Evolutionary conservation across 2,329 filamentous ascomycete species (phyloP).

Genomic region (Huntiella bhutanensis): DNA sequence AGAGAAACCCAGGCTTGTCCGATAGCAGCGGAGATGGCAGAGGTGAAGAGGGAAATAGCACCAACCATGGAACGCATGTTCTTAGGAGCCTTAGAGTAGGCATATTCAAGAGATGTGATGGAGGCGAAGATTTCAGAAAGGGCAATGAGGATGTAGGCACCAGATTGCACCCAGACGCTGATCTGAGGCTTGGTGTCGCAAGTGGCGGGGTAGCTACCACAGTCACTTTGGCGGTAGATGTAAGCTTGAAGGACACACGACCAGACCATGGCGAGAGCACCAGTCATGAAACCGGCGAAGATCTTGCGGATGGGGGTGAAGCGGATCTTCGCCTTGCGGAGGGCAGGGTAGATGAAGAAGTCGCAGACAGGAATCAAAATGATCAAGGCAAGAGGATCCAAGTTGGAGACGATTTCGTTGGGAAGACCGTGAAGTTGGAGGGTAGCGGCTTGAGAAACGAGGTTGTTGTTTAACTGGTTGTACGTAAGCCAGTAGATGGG

Average conservation of each 20-base stretch:
- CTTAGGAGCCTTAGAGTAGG: constrained; percentile 55
- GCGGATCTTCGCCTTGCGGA: constrained; percentile 42
- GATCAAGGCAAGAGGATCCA: constrained; percentile 55
- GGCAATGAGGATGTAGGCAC: constrained; percentile 29
- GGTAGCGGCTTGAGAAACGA: constrained; percentile 42
- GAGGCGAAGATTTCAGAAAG: constrained; percentile 30
- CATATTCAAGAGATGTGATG: constrained; percentile 48
- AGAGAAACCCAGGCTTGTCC: constrained; percentile 35
- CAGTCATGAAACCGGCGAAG: constrained; percentile 46
- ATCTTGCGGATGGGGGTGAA: constrained; percentile 66
- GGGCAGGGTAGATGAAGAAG: constrained; percentile 44
- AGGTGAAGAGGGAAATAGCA: constrained; percentile 48
- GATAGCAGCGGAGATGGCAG: constrained; percentile 47
- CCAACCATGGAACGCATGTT: constrained; percentile 62
- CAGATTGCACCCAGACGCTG: constrained; percentile 43
- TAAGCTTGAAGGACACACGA: constrained; percentile 36
- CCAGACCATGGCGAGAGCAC: constrained; percentile 38
- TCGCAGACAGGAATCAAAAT: constrained; percentile 58
- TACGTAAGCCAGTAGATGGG: constrained; percentile 40
- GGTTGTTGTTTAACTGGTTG: constrained; percentile 35
- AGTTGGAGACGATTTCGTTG: constrained; percentile 58
- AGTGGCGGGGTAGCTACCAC: constrained; percentile 27
- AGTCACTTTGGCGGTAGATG: constrained; percentile 45
- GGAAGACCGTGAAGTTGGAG: constrained; percentile 53
- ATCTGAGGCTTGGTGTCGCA: constrained; percentile 27